These are phyloP conservation scores for Ceratobasidium papillatum DNA, from an alignment of 1,284 basidiomycete genomes.

Conservation along the genomic window DNA sequence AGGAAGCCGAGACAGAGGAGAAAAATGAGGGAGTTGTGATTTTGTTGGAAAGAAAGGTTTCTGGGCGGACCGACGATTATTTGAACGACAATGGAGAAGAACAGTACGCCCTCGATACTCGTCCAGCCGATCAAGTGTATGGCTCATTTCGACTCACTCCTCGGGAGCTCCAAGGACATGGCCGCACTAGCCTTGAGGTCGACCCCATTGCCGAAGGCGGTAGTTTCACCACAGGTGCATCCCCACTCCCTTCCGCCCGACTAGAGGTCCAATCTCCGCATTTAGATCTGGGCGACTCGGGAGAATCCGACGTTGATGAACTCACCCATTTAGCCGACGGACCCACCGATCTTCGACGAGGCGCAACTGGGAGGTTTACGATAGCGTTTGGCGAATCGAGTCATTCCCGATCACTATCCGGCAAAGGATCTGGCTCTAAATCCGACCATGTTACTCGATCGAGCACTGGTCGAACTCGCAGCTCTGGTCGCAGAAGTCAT, in stretches of 20 bases:
- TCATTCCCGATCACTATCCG: not conserved
- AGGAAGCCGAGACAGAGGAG: not conserved
- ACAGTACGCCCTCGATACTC: conserved; percentile 1
- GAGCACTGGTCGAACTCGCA: not conserved
- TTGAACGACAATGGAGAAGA: conserved; percentile 1
- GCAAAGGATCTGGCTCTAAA: not conserved
- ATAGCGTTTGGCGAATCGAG: conserved; percentile 10
- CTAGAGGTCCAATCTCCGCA: not conserved
- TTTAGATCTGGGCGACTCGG: conserved; percentile 14
- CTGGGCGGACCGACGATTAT: not conserved
- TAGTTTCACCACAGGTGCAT: not conserved
- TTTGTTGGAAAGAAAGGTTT: not conserved
- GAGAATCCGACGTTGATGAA: not conserved
- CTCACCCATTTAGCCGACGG: not conserved
- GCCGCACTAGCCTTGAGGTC: conserved; percentile 3
- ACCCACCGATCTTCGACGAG: not conserved
- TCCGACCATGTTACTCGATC: not conserved
- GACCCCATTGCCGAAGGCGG: not conserved
- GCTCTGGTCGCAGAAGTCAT: too few relatives aligned
- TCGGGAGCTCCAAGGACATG: not conserved
- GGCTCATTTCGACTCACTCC: conserved; percentile 5
- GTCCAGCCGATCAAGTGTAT: not conserved
- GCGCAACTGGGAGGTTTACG: conserved; percentile 22
- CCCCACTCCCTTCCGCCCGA: not conserved
- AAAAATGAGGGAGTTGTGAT: not conserved